These are phyloP conservation scores for Stemphylium vesicarium DNA, from an alignment of 2,329 filamentous ascomycete genomes.

Conservation along the genomic window DNA sequence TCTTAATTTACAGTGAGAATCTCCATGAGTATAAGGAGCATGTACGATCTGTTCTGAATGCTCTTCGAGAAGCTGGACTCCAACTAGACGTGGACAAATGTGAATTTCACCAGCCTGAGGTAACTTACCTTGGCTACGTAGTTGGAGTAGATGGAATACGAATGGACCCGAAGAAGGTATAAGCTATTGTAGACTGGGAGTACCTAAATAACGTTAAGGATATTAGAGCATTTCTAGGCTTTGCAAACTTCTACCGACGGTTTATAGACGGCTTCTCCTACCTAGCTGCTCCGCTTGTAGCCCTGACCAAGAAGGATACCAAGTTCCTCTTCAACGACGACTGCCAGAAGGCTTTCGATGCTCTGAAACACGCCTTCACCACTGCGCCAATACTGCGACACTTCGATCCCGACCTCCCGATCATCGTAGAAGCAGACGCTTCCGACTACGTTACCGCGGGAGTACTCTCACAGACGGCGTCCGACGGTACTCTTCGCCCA, in stretches of 20 bases:
- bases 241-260: neutral
- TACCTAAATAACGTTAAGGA: neutral
- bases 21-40: neutral
- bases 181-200: neutral
- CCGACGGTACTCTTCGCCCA: neutral
- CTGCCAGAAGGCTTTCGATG: neutral
- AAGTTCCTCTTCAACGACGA: neutral
- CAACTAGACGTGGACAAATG: neutral
- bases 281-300: neutral
- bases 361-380: neutral
- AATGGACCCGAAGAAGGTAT: neutral
- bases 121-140: neutral
- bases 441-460: neutral
- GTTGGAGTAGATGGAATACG: neutral
- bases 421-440: neutral
- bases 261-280: neutral
- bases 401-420: neutral
- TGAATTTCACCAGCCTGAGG: neutral
- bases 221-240: neutral
- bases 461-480: neutral
- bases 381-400: neutral
- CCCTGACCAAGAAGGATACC: neutral
- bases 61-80: neutral
- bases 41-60: neutral
- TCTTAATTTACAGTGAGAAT: neutral